Evolutionary conservation across 257 asterid species (phyloP), one percentile per base, ranked within the genome.

Genomic region (Capsicum rhomboideum): DNA sequence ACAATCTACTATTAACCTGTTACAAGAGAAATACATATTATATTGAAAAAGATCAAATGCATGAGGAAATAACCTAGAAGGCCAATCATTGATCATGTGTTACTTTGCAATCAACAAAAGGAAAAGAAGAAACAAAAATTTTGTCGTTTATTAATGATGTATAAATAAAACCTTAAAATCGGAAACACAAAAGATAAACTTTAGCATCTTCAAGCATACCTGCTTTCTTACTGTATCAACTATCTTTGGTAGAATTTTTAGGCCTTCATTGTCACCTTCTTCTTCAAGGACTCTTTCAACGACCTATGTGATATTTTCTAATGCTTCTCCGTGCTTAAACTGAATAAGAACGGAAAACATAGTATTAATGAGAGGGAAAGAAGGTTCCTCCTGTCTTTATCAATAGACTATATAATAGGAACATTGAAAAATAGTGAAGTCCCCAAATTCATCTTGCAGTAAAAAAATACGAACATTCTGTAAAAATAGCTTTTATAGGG

Each of bases 311-410:
- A 97, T 95, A 82, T 90, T 95, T 86, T 97, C 99, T 71, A 97
- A 92, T 34, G 99, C 98, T 91, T 91, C 97, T 64, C 99, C 99
- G 64, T 98, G 93, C 72, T 93, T 97, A 89, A 93, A 94, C 99
- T 97, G 89, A 78, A 86, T 44, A 82, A 14, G n/a, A n/a, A n/a
- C n/a, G n/a, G n/a, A n/a, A n/a, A n/a, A n/a, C n/a, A n/a, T n/a
- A n/a, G n/a, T n/a, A 83, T 42, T 88, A 21, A 83, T 44, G 83
- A 78, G 64, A 78, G 79, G 63, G 71, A 75, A 68, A 55, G 74
- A 42, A 64, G 61, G 80, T 63, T 37, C 69, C 63, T 23, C 16
- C 42, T 7, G 42, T 50, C 21, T n/a, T 42, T 72, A 72, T 71
- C n/a, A 50, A 44, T 31, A 67, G 49, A 49, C 14, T 37, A 74